These are phyloP conservation scores for Colletotrichum sp. DNA, from an alignment of 2,329 filamentous ascomycete species.

Conservation along the genomic window DNA sequence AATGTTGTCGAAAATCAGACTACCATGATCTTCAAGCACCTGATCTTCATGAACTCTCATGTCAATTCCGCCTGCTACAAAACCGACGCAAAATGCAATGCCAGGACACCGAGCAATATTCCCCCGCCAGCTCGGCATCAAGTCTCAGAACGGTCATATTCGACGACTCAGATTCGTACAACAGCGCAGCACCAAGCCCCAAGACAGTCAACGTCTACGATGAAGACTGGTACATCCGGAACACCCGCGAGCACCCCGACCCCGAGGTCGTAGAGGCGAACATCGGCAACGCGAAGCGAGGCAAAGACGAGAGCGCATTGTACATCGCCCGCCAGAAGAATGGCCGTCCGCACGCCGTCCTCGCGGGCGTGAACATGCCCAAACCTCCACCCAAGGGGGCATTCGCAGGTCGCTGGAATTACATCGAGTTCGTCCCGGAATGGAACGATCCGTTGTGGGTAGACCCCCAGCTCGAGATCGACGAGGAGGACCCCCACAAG, in stretches of 20 bases:
- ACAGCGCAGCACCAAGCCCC: background rate
- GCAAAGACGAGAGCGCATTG: background rate
- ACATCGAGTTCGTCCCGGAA: slow-evolving; percentile 23
- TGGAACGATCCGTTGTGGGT: slow-evolving; percentile 33
- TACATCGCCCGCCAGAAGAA: background rate
- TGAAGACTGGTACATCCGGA: background rate
- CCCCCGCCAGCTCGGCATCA: background rate
- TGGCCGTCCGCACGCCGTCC: background rate
- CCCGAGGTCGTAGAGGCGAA: background rate
- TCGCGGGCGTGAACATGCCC: background rate
- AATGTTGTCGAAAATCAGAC: background rate
- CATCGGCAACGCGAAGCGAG: background rate
- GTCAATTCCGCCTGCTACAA: rapidly evolving
- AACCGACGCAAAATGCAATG: background rate
- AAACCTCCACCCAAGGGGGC: background rate
- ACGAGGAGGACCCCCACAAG: background rate
- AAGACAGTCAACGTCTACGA: background rate
- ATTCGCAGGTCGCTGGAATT: background rate
- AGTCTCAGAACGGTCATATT: background rate
- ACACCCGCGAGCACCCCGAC: background rate
- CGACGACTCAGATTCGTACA: background rate
- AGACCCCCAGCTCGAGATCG: slow-evolving; percentile 2
- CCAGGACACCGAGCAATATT: background rate
- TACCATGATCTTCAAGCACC: background rate
- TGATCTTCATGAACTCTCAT: background rate